Evolutionary conservation across 768 basidiomycete species (phyloP), one percentile per base, ranked within the genome.

Genomic region (Amanita fuliginea): DNA sequence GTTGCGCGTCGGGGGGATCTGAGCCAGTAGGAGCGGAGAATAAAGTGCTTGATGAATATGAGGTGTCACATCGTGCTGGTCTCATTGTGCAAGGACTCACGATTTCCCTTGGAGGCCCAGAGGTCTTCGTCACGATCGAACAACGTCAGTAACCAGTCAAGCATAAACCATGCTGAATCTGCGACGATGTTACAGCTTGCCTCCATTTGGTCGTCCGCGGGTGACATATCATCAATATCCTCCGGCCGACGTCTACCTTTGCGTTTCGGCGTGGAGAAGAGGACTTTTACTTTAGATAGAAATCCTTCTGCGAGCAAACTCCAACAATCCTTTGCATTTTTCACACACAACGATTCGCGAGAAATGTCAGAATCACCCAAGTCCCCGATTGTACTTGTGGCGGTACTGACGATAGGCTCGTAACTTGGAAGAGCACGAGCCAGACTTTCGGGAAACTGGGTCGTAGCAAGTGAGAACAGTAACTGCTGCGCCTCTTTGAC

Each of bases 91-190:
- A 34, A 43, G 62, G 58, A 45, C 67, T 68, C 51, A 63, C 61
- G 30, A 13, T 55, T 54, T 50, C 65, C 63, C 18, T 58, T 57
- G 43, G 44, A 37, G 14, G 16, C 2, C 24, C n/a, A n/a, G 8
- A 63, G 51, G 8, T 56, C 53, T 55, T 86, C 79, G 52, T 88
- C 85, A 54, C 73, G 75, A 58, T 90, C 84, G 54, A 86, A 86
- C 16, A 88, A 55, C 18, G 64, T 59, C 9, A 90, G 47, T 0
- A 88, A 55, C 81, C 83, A 88, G 18, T 78, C 75, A n/a, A 90
- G 69, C 36, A 81, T 59, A 26, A 76, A 72, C 86, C 87, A 90
- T 4, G 84, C 78, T 53, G 80, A 67, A 42, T 76, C 71, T 19
- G 76, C 77, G 19, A 88, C 73, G 9, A 72, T 58, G n/a, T 56